A percentile compares a stretch with the other conserved stretches of the same genome.
Evolutionary conservation across 139 green algal genomes (phyloP).

Genomic region (Pleodorina starrii): DNA sequence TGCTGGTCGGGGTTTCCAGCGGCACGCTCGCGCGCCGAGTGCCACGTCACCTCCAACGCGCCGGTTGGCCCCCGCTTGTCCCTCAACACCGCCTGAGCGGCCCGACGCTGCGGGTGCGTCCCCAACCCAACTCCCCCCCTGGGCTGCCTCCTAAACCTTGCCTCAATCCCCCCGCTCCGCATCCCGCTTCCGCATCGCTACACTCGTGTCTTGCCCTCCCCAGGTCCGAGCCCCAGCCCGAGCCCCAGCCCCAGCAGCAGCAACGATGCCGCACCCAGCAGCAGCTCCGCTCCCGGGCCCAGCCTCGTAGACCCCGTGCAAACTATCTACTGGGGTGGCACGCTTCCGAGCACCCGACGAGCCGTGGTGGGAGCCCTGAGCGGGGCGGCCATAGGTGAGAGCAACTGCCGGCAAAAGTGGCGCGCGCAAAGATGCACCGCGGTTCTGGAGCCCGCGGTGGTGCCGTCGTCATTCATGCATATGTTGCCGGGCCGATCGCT

Average conservation of each 20-base stretch:
- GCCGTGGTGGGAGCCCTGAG: slow-evolving; percentile 57
- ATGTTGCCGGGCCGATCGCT: too few relatives aligned
- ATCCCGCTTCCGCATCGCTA: too few relatives aligned
- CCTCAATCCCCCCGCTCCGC: too few relatives aligned
- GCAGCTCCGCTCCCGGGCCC: neutral
- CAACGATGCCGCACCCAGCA: neutral
- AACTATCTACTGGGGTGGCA: slow-evolving; percentile 70
- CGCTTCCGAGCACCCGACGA: slow-evolving; percentile 62
- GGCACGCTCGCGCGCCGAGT: too few relatives aligned
- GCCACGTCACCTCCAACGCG: too few relatives aligned
- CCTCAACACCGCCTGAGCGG: neutral
- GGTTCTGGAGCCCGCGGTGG: too few relatives aligned
- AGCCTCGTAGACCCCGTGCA: slow-evolving; percentile 54
- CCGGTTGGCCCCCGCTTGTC: neutral
- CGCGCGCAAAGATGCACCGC: neutral
- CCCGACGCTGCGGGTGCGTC: neutral
- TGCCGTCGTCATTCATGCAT: too few relatives aligned
- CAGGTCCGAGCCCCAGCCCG: neutral
- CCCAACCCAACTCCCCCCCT: neutral
- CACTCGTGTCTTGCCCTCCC: neutral
- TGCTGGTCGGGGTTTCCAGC: too few relatives aligned
- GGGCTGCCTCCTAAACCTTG: neutral
- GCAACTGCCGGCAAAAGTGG: slow-evolving; percentile 89
- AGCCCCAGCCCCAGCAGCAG: neutral
- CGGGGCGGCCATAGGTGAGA: slow-evolving; percentile 66